Evolutionary conservation across 805 yeast species (phyloP), one percentile per base, ranked within the genome.

Genomic region (Kregervanrija pseudodelftensis): DNA sequence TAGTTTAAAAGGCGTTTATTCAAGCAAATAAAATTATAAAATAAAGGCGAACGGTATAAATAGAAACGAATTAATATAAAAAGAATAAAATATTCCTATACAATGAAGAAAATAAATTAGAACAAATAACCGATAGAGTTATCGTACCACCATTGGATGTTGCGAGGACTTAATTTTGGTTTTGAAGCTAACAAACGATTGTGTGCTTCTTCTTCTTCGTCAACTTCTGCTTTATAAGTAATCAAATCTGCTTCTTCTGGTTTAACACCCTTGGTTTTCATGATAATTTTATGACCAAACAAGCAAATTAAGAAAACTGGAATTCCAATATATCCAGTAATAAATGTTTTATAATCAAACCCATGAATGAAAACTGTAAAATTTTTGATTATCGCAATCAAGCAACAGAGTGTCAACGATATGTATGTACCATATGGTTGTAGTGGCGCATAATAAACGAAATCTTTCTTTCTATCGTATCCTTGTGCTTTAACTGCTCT

Each of bases 301-400:
- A 67, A 73, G 47, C 74, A 67, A 40, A 77, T 65, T 33, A 80
- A 35, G 54, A 72, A 84, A 10, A 82, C 79, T 33, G 87, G 87
- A 40, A 84, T 72, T 30, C 85, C 85, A 55, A 85, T 80, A 65
- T 85, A 84, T 38, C 90, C 89, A 32, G 91, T 82, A 57, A 85
- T 81, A 58, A 85, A 85, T 14, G 70, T 69, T 62, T 78, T 76
- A 65, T 79, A 80, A 50, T 76, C 74, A 60, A 84, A 80, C 2
- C 52, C 52, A 12, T 61, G 65, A 52, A 85, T 67, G 68, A 85
- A 85, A 3, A 78, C 89, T 1, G 87, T 79, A 61, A 82, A 83
- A 54, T 82, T 82, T 65, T 85, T 85, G 59, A 80, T 76, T 39
- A 85, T 54, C 9, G 81, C 71, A 48, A 85, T 69, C 42, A 83